Conservation (phyloP, 106 monocot species). For the Allium fistulosum region DNA sequence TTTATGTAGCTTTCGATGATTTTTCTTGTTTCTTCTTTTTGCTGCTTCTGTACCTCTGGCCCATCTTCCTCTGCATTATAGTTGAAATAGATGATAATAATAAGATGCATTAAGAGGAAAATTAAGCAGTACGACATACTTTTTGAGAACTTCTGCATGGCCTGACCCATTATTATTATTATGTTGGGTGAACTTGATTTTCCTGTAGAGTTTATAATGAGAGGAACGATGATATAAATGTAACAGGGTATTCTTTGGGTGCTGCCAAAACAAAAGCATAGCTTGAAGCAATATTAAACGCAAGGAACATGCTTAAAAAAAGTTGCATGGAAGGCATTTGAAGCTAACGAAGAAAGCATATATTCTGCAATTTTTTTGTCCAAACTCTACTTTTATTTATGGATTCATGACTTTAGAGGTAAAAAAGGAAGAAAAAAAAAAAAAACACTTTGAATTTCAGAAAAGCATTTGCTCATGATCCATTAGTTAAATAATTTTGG, state of each 20-base stretch:
- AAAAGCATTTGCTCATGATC: too few relatives aligned
- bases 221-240: not conserved
- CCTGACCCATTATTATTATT: not conserved
- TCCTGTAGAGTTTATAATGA: not conserved
- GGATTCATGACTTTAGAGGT: too few relatives aligned
- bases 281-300: not conserved
- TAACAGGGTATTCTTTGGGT: constrained; percentile 6
- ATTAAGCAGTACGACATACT: not conserved
- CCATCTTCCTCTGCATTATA: not conserved
- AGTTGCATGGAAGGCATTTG: not conserved
- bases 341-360: constrained; percentile 4
- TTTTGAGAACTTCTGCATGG: constrained; percentile 2
- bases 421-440: too few relatives aligned
- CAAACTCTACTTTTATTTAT: too few relatives aligned
- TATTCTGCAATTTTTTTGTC: not conserved
- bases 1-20: constrained; percentile 1
- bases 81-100: not conserved
- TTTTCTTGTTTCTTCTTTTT: not conserved
- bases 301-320: not conserved
- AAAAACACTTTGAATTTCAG: too few relatives aligned
- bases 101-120: not conserved
- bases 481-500: too few relatives aligned
- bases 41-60: not conserved
- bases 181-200: too few relatives aligned
- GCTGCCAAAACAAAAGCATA: constrained; percentile 1